phyloP scores from a whole-genome alignment of 352 stramenopile genomes.

The Phytopythium vexans region DNA sequence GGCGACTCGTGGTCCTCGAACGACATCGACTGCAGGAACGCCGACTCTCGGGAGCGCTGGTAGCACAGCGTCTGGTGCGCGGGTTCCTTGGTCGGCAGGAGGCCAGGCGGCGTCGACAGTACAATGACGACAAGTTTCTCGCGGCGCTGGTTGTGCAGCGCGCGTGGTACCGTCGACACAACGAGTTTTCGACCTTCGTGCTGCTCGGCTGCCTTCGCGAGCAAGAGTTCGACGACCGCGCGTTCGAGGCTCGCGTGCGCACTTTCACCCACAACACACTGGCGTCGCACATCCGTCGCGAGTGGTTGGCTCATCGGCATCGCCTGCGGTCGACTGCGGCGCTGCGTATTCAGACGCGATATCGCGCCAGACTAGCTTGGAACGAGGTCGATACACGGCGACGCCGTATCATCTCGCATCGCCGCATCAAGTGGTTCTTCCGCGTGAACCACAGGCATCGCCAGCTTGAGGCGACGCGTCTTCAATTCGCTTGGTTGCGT shows the following conservation, averaged over 20 bases:
- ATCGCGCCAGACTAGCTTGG: slow-evolving; percentile 22
- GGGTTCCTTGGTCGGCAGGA: slow-evolving; percentile 47
- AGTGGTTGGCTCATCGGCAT: slow-evolving; percentile 29
- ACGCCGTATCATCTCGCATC: slow-evolving; percentile 41
- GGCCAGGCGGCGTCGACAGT: slow-evolving; percentile 17
- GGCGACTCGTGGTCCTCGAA: slow-evolving; percentile 50
- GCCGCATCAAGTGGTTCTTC: slow-evolving; percentile 82
- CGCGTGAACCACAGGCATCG: slow-evolving; percentile 45
- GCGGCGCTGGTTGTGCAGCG: slow-evolving; percentile 71
- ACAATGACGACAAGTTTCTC: slow-evolving; percentile 43
- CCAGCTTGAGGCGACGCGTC: slow-evolving; percentile 22
- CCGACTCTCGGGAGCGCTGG: slow-evolving; percentile 31
- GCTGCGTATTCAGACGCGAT: slow-evolving; percentile 41
- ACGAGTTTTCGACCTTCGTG: slow-evolving; percentile 83
- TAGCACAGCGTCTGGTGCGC: slow-evolving; percentile 49
- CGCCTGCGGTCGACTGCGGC: slow-evolving; percentile 26
- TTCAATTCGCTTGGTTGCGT: slow-evolving; percentile 80
- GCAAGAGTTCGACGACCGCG: slow-evolving; percentile 57
- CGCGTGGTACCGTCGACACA: slow-evolving; percentile 77
- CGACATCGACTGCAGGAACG: slow-evolving; percentile 47
- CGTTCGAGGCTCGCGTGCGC: slow-evolving; percentile 40
- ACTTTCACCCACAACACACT: slow-evolving; percentile 21
- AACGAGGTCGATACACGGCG: slow-evolving; percentile 30
- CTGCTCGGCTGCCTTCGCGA: slow-evolving; percentile 74
- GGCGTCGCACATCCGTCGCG: slow-evolving; percentile 35